These are phyloP conservation scores for Rhododendron mucronatum DNA, from an alignment of 148 eudicot species.

Conservation along the genomic window DNA sequence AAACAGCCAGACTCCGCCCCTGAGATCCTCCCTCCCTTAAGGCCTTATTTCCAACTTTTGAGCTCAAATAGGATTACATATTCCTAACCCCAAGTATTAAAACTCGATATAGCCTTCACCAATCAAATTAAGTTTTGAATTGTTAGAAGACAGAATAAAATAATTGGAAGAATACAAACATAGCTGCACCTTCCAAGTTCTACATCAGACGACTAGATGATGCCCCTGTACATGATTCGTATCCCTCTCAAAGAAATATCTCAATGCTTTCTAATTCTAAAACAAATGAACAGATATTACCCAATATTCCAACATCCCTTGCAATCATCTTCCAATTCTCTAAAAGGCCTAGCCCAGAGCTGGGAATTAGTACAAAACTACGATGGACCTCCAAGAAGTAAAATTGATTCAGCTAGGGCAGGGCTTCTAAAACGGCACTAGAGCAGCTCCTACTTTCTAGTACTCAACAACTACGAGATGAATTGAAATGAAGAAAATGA, in stretches of 20 bases:
- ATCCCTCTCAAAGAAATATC: neutral
- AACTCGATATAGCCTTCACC: slow-evolving; percentile 24
- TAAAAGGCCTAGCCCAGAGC: neutral
- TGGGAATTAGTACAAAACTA: neutral
- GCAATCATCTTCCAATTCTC: neutral
- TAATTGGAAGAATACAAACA: neutral
- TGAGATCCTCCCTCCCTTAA: slow-evolving; percentile 27
- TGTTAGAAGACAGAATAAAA: slow-evolving; percentile 12
- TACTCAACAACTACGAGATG: neutral
- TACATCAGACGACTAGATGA: neutral
- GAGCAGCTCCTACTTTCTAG: neutral
- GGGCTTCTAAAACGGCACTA: slow-evolving; percentile 1
- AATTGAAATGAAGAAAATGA: neutral
- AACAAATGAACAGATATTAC: neutral
- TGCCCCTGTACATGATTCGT: neutral
- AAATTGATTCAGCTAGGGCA: neutral
- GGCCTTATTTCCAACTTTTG: slow-evolving; percentile 32
- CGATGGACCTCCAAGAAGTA: neutral
- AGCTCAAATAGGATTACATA: slow-evolving; percentile 18
- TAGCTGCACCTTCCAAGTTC: neutral
- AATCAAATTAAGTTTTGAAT: slow-evolving; percentile 25
- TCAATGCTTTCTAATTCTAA: neutral
- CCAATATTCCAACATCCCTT: slow-evolving; percentile 1
- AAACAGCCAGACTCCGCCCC: slow-evolving; percentile 9
- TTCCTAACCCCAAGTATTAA: slow-evolving; percentile 25